Evolutionary conservation across 176 grass and related monocot genomes (phyloP).

Genomic region (Calamus simplicifolius): DNA sequence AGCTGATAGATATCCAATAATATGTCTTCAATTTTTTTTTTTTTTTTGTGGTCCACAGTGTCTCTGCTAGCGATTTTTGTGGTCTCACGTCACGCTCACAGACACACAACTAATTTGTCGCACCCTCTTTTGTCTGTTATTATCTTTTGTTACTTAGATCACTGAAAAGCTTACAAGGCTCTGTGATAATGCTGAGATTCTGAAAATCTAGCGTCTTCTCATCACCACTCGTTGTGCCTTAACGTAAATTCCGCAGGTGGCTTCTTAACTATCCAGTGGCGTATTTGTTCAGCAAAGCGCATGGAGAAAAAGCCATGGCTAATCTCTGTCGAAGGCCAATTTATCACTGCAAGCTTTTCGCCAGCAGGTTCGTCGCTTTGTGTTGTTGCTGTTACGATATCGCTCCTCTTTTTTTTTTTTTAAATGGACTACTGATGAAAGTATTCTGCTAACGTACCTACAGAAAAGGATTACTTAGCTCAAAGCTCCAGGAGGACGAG

Average conservation of each 20-base stretch:
- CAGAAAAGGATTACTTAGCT: slow-evolving; percentile 13
- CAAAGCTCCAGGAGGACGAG: slow-evolving; percentile 48
- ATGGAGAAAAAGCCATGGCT: slow-evolving; percentile 26
- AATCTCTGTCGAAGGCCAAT: slow-evolving; percentile 61
- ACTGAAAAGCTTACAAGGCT: no score
- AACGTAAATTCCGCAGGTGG: slow-evolving; percentile 46
- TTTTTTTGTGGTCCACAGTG: no score
- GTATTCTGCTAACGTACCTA: not conserved
- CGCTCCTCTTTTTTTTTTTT: not conserved
- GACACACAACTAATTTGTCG: no score
- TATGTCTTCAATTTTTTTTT: no score
- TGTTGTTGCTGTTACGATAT: not conserved
- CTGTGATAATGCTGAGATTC: not conserved
- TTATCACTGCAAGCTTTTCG: slow-evolving; percentile 67
- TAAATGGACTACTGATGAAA: no score
- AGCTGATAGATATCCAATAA: no score
- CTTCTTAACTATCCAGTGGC: slow-evolving; percentile 84
- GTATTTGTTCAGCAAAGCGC: slow-evolving; percentile 58
- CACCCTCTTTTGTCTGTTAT: no score
- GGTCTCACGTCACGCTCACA: no score
- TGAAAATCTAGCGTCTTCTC: not conserved
- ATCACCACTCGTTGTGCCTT: not conserved
- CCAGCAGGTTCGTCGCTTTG: slow-evolving; percentile 36
- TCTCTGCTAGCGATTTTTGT: no score
- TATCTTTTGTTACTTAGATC: no score